Conservation (phyloP, 495 filamentous ascomycete species). For the Neurospora sp. region DNA sequence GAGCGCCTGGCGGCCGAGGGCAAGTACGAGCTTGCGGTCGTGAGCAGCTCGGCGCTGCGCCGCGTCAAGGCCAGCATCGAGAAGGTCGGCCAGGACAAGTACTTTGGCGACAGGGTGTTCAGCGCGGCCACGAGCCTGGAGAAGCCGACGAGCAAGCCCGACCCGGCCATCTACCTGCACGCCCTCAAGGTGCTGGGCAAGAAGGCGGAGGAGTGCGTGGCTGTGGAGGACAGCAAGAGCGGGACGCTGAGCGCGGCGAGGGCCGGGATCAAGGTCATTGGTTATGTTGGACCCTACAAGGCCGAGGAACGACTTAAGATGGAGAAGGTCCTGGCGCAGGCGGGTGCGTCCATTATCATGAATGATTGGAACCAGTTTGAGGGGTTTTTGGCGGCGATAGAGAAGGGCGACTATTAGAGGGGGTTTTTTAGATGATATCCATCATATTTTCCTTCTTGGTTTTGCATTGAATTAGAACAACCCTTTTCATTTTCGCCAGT, state of each 20-base stretch:
- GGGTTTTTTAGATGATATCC: constrained; percentile 1
- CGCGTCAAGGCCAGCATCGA: constrained; percentile 72
- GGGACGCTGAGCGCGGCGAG: constrained; percentile 71
- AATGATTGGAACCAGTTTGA: constrained; percentile 77
- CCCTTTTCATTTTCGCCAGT: constrained; percentile 24
- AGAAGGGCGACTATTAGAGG: constrained; percentile 27
- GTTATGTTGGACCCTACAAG: constrained; percentile 78
- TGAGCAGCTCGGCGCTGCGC: constrained; percentile 68
- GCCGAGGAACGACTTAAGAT: constrained; percentile 63
- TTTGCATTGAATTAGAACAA: background rate
- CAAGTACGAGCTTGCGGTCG: constrained; percentile 72
- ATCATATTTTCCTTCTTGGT: background rate
- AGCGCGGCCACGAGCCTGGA: constrained; percentile 71
- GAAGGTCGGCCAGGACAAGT: constrained; percentile 72
- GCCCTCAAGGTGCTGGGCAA: constrained; percentile 68
- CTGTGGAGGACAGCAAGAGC: constrained; percentile 85
- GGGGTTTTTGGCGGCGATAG: constrained; percentile 55
- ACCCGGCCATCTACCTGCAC: constrained; percentile 84
- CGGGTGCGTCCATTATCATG: constrained; percentile 72
- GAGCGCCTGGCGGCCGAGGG: constrained; percentile 49
- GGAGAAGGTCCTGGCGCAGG: constrained; percentile 54
- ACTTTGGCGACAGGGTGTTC: constrained; percentile 73
- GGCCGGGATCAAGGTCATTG: constrained; percentile 76
- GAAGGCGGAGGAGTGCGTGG: constrained; percentile 65
- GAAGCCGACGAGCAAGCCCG: constrained; percentile 79